Conservation (phyloP, 192 early-diverging fungal species). For the Backusella circina region DNA sequence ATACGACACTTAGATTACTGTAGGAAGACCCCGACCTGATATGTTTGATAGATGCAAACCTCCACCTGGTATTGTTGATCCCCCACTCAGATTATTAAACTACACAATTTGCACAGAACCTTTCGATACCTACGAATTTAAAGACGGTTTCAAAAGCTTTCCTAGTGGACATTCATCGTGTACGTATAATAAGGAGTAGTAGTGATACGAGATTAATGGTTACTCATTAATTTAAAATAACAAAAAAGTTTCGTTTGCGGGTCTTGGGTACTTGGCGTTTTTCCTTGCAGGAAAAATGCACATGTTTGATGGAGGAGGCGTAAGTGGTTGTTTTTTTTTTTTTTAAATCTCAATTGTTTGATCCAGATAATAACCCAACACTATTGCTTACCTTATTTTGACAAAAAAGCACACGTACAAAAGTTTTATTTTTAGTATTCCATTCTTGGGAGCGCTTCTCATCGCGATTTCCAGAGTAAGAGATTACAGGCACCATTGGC, state of each 20-base stretch:
- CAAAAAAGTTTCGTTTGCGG: conserved; percentile 60
- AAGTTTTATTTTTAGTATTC: conserved; percentile 55
- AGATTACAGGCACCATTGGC: conserved; percentile 83
- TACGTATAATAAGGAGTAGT: conserved; percentile 3
- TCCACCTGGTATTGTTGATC: conserved; percentile 39
- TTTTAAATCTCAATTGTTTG: not conserved
- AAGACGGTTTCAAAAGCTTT: conserved; percentile 84
- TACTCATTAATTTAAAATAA: not conserved
- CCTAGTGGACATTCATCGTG: conserved; percentile 86
- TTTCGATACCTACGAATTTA: conserved; percentile 42
- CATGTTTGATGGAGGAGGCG: conserved; percentile 61
- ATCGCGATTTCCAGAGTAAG: conserved; percentile 63
- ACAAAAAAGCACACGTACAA: conserved; percentile 56
- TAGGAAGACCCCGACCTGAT: conserved; percentile 52
- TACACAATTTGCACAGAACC: conserved; percentile 56
- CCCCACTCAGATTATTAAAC: conserved; percentile 53
- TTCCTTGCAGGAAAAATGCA: conserved; percentile 73
- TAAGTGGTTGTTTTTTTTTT: conserved; percentile 6
- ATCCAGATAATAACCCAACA: not conserved
- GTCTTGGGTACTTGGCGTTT: conserved; percentile 63
- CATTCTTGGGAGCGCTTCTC: conserved; percentile 51
- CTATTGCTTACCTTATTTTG: not conserved
- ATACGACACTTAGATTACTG: conserved; percentile 32
- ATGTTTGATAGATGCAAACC: conserved; percentile 51
- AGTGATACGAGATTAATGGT: not conserved